These are phyloP conservation scores for Trametes elegans DNA, from an alignment of 768 basidiomycete genomes.

Conservation along the genomic window DNA sequence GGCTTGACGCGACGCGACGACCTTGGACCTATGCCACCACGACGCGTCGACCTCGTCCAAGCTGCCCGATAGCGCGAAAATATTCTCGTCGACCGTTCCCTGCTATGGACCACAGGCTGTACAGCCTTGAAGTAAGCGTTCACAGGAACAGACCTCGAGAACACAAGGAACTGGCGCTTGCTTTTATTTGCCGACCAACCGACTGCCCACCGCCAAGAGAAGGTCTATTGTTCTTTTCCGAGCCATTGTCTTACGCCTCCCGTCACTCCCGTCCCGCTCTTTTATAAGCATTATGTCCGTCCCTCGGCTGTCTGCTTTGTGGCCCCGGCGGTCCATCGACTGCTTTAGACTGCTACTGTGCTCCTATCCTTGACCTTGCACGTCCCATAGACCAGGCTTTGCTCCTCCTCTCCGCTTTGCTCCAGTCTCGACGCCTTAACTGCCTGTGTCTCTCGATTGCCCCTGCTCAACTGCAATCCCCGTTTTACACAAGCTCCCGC, in stretches of 20 bases:
- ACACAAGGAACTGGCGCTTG: constrained; percentile 12
- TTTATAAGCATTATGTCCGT: constrained; percentile 11
- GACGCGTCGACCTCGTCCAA: neutral
- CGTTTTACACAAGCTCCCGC: neutral
- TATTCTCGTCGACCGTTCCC: neutral
- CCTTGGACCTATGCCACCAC: neutral
- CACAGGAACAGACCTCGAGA: neutral
- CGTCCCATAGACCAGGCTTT: constrained; percentile 9
- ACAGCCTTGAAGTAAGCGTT: neutral
- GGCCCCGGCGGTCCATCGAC: constrained; percentile 24
- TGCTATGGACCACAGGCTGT: neutral
- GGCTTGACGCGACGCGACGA: too few species aligned
- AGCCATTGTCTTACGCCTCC: constrained; percentile 16
- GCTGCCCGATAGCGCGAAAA: neutral
- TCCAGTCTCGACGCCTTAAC: constrained; percentile 1
- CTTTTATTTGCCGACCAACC: constrained; percentile 9
- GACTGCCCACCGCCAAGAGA: constrained; percentile 3
- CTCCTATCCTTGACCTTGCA: neutral
- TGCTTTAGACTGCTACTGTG: constrained; percentile 18
- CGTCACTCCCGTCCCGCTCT: neutral
- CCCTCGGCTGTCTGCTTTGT: constrained; percentile 4
- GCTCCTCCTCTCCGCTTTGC: neutral
- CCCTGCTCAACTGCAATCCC: neutral
- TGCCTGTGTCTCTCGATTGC: constrained; percentile 1
- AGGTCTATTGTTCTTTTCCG: constrained; percentile 16